Conservation (phyloP, 1,284 basidiomycete species). For the Pterulicium gracile region DNA sequence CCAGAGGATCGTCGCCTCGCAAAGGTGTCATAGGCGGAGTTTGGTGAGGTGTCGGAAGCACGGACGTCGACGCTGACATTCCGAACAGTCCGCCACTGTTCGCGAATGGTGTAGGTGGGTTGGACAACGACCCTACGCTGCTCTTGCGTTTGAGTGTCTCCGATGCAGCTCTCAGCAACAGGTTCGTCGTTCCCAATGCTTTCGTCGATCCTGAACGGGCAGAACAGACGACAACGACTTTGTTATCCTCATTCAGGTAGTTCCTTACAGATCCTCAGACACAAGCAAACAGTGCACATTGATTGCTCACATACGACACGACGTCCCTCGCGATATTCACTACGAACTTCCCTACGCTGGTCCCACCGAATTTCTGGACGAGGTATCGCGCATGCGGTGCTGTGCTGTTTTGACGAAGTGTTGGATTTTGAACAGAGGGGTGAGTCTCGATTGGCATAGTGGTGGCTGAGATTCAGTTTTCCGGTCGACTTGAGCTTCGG, state of each 20-base stretch:
- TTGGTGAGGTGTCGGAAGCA: not conserved
- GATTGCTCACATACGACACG: constrained; percentile 78
- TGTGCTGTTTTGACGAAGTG: constrained; percentile 60
- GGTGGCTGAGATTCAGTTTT: too few relatives aligned
- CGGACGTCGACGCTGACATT: constrained; percentile 18
- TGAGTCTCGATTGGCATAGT: too few relatives aligned
- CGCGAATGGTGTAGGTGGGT: constrained; percentile 29
- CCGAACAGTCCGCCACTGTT: constrained; percentile 31
- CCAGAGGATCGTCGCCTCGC: constrained; percentile 16
- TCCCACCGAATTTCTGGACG: constrained; percentile 95
- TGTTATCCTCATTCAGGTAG: constrained; percentile 75
- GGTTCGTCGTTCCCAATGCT: constrained; percentile 89
- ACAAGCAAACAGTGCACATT: too few relatives aligned
- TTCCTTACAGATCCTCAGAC: constrained; percentile 34
- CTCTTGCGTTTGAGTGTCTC: constrained; percentile 39
- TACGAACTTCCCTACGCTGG: constrained; percentile 92
- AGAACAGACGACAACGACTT: constrained; percentile 91
- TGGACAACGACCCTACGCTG: constrained; percentile 14
- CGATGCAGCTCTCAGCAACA: constrained; percentile 79
- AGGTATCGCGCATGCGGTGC: constrained; percentile 71
- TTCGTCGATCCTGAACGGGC: constrained; percentile 94
- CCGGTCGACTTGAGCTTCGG: too few relatives aligned
- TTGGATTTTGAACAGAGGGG: too few relatives aligned
- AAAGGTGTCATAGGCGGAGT: constrained; percentile 35
- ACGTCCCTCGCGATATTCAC: constrained; percentile 74